Conservation (phyloP, 768 basidiomycete genomes). For the Lactifluus echinatus region DNA sequence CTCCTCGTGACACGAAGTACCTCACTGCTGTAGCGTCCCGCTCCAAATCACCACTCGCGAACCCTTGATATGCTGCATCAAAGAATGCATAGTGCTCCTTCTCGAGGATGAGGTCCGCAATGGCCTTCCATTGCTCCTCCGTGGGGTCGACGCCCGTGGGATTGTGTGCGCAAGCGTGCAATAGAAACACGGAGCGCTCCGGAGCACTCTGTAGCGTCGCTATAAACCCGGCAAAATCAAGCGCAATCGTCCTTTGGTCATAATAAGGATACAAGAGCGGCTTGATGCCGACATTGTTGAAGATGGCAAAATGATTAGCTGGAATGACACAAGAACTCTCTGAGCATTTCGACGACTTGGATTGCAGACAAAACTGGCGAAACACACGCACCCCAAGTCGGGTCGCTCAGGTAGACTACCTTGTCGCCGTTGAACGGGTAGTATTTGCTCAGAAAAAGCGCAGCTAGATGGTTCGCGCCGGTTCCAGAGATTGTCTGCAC, state of each 20-base stretch:
- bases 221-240: conserved; percentile 70
- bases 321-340: neutral
- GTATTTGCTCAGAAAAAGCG: conserved; percentile 75
- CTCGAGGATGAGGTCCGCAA: conserved; percentile 62
- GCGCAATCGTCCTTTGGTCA: conserved; percentile 78
- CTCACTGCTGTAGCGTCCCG: conserved; percentile 89
- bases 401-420: conserved; percentile 78
- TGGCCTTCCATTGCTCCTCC: conserved; percentile 69
- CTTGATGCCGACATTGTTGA: conserved; percentile 82
- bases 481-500: conserved; percentile 95
- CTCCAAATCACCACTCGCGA: conserved; percentile 87
- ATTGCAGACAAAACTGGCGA: neutral
- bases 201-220: conserved; percentile 54
- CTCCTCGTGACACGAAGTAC: conserved; percentile 67
- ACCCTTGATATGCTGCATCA: conserved; percentile 96
- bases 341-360: neutral
- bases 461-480: conserved; percentile 91
- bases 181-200: conserved; percentile 71
- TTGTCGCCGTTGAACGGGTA: conserved; percentile 64
- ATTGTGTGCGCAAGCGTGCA: conserved; percentile 96
- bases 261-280: conserved; percentile 92
- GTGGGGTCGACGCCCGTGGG: conserved; percentile 96
- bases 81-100: conserved; percentile 86
- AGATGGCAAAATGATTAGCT: conserved; percentile 88
- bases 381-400: conserved; percentile 77